Percentiles rank a stretch among this genome's conserved stretches.
Evolutionary conservation across 352 stramenopile species (phyloP).

Genomic region (Phytophthora crassamura): DNA sequence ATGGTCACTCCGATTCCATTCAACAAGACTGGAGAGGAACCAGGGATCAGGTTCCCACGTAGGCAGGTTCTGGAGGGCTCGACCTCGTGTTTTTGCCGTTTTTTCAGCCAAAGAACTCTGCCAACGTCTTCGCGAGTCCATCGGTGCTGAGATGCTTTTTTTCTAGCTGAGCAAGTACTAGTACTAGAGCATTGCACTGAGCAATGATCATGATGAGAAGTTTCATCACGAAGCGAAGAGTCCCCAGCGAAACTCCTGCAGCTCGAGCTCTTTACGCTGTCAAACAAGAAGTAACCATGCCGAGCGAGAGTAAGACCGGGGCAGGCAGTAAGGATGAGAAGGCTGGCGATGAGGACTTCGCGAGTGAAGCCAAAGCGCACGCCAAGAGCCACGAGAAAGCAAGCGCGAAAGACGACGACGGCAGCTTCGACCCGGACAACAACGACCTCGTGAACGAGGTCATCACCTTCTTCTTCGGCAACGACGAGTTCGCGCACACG

Average conservation of each 20-base stretch:
- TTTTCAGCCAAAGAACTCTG: too few species aligned
- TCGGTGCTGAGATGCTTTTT: too few species aligned
- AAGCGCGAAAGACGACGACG: constrained; percentile 39
- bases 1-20: too few species aligned
- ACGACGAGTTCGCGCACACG: constrained; percentile 76
- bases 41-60: constrained; percentile 14
- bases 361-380: constrained; percentile 33
- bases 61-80: constrained; percentile 8
- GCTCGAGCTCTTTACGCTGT: too few species aligned
- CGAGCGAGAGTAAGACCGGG: constrained; percentile 45
- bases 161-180: too few species aligned
- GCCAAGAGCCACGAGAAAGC: constrained; percentile 25
- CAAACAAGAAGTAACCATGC: constrained; percentile 25
- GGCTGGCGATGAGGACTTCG: constrained; percentile 24
- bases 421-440: constrained; percentile 26
- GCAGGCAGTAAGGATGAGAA: constrained; percentile 30
- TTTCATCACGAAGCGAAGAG: constrained; percentile 18
- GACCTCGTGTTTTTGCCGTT: constrained; percentile 8
- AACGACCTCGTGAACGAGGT: constrained; percentile 64
- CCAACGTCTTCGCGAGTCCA: too few species aligned
- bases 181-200: too few species aligned
- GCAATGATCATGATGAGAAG: background rate
- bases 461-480: constrained; percentile 82
- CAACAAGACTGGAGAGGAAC: too few species aligned
- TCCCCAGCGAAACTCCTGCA: constrained; percentile 24